These are phyloP conservation scores for Cordyceps sp. DNA, from an alignment of 2,329 filamentous ascomycete genomes.

Conservation along the genomic window DNA sequence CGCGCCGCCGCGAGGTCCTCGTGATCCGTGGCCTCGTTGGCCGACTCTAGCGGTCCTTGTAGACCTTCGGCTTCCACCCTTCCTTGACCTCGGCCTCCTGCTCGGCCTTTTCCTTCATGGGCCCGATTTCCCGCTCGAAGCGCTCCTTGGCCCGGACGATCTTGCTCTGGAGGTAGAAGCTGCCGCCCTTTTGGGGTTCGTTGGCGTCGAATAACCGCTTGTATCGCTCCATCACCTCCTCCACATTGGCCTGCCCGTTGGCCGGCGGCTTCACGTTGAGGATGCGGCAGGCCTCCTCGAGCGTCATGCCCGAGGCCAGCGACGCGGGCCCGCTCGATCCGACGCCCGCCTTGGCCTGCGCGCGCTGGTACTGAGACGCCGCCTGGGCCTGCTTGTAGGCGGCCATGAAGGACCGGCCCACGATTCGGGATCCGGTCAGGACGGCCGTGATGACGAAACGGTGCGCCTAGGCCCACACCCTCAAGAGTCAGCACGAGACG, in stretches of 20 bases:
- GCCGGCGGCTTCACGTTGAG: conserved; percentile 80
- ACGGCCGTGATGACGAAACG: conserved; percentile 80
- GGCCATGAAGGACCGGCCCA: conserved; percentile 83
- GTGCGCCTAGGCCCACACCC: conserved; percentile 66
- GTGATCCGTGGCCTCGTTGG: no score
- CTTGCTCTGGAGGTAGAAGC: conserved; percentile 98
- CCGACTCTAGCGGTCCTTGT: conserved; percentile 72
- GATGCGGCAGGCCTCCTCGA: conserved; percentile 95
- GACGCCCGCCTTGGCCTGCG: conserved; percentile 46
- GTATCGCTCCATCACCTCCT: conserved; percentile 70
- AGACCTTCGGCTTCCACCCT: conserved; percentile 90
- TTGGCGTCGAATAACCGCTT: conserved; percentile 91
- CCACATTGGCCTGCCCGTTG: conserved; percentile 58
- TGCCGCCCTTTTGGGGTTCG: conserved; percentile 87
- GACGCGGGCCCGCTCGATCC: conserved; percentile 36
- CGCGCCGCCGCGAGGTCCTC: no score
- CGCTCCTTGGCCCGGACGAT: conserved; percentile 79
- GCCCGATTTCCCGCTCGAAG: conserved; percentile 72
- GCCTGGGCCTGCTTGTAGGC: conserved; percentile 92
- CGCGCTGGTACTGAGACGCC: conserved; percentile 64
- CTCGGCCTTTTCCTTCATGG: conserved; percentile 52
- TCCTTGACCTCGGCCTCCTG: conserved; percentile 65
- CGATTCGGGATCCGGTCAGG: conserved; percentile 75
- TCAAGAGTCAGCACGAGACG: not conserved
- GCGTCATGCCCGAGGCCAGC: conserved; percentile 58